Base-by-base conservation (phyloP, 805 yeast genomes). In the Saccharomycopsis schoenii region DNA sequence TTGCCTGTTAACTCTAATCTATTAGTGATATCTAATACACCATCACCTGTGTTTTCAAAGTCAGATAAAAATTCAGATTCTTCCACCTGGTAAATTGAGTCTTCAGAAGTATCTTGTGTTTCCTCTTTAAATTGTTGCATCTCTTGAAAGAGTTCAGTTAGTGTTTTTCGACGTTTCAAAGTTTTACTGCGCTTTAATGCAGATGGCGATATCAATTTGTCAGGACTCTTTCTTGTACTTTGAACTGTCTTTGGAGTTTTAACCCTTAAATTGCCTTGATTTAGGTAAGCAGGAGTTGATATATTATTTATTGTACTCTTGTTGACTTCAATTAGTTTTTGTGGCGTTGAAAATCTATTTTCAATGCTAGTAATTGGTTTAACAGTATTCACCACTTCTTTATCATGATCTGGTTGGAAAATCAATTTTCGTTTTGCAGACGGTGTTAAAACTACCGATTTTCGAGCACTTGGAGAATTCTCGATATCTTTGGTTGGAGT, bases 401-500 rank as follows among this genome's bases (percentile, higher is more conserved):
- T 11, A 24, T 21, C 24, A 47, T 47, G 10, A 59, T 54, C 37
- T 47, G 56, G 19, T 55, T 29, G 41, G 34, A 61, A 58, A 47
- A 58, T 58, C 8, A 60, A 19, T 29, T 36, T 58, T 11, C 62
- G 17, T 21, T 57, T 60, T 19, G 40, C 57, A 12, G 61, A 57
- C 14, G 64, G 62, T 1, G 62, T 58, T 14, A 59, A 17, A 8
- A 40, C 17, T 15, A 56, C 55, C 15, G 41, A 15, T 51, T 51
- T 56, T 4, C 24, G 17, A 17, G 34, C 10, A 15, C 29, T 25
- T 2, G 65, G 65, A 9, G 65, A 63, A 19, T 34, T 59, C 15
- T 43, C 61, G 17, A 61, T 47, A 41, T 63, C 62, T 39, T 57
- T 60, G 8, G 58, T 58, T 12, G 64, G 64, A 9, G 61, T 60